Evolutionary conservation across 2,329 filamentous ascomycete species (phyloP).

Genomic region (Diaporthe citri): DNA sequence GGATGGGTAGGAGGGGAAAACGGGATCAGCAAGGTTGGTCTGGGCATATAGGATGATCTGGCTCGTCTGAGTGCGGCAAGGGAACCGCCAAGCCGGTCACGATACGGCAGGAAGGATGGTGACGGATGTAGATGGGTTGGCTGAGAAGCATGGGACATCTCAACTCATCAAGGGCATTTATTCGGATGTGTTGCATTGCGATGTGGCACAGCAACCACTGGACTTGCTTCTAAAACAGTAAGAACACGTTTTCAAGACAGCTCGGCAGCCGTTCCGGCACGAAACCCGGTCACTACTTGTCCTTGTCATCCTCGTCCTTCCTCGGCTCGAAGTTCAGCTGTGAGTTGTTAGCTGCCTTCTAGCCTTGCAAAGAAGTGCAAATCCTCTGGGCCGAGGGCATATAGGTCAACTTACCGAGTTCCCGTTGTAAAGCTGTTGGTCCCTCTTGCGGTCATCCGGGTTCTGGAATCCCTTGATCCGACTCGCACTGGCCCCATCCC

Average conservation of each 20-base stretch:
- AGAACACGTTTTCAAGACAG: slow-evolving; percentile 7
- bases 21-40: neutral
- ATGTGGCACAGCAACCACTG: slow-evolving; percentile 7
- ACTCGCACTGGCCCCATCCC: slow-evolving; percentile 34
- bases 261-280: neutral
- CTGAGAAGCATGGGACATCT: slow-evolving; percentile 18
- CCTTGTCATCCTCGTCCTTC: slow-evolving; percentile 67
- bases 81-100: neutral
- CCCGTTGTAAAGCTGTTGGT: slow-evolving; percentile 88
- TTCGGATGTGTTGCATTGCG: slow-evolving; percentile 31
- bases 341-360: slow-evolving; percentile 45
- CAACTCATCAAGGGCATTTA: slow-evolving; percentile 32
- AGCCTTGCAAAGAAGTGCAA: neutral
- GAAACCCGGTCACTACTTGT: slow-evolving; percentile 36
- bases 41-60: neutral
- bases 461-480: slow-evolving; percentile 65
- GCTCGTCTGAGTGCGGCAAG: neutral
- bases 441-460: slow-evolving; percentile 64
- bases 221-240: slow-evolving; percentile 25
- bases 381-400: neutral
- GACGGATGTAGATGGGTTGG: neutral
- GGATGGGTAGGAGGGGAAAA: slow-evolving; percentile 2
- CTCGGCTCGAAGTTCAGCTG: slow-evolving; percentile 78
- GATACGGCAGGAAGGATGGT: neutral
- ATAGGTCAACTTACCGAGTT: slow-evolving; percentile 76